Conservation (phyloP, 441 rosid genomes). For the Croton laevigatus region DNA sequence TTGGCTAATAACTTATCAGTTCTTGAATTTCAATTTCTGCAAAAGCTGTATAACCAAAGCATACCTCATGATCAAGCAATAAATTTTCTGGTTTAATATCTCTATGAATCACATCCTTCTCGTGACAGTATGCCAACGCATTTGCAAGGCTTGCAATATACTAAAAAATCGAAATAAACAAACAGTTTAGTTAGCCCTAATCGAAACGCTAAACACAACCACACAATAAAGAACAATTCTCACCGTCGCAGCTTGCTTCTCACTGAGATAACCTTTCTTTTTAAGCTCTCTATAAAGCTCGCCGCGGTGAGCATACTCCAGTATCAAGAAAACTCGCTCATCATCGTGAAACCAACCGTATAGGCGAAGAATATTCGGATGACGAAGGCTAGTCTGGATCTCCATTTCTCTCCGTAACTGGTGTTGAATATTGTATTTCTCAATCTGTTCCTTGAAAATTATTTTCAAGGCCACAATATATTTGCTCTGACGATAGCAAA, state of each 20-base stretch:
- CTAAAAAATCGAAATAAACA: constrained; percentile 36
- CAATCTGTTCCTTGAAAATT: constrained; percentile 81
- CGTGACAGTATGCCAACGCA: constrained; percentile 87
- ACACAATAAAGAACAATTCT: neutral
- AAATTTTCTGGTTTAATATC: constrained; percentile 95
- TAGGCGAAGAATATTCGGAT: constrained; percentile 74
- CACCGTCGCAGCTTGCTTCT: constrained; percentile 79
- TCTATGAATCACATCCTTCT: constrained; percentile 88
- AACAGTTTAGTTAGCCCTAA: neutral
- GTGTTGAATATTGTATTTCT: constrained; percentile 73
- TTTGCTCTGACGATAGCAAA: constrained; percentile 46
- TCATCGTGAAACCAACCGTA: constrained; percentile 83
- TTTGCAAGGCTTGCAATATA: constrained; percentile 83
- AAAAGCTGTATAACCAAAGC: neutral
- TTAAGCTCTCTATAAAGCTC: constrained; percentile 74
- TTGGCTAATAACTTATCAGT: neutral
- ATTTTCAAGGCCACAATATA: constrained; percentile 80
- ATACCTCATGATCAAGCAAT: constrained; percentile 93
- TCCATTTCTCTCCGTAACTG: constrained; percentile 89
- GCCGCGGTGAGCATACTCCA: constrained; percentile 87
- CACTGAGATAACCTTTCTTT: constrained; percentile 55
- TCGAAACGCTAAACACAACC: neutral
- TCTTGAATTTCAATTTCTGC: neutral
- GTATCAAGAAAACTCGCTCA: constrained; percentile 73
- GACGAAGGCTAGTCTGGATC: constrained; percentile 68